Conservation (phyloP, 805 yeast genomes). For the Myxozyma lipomycoides region DNA sequence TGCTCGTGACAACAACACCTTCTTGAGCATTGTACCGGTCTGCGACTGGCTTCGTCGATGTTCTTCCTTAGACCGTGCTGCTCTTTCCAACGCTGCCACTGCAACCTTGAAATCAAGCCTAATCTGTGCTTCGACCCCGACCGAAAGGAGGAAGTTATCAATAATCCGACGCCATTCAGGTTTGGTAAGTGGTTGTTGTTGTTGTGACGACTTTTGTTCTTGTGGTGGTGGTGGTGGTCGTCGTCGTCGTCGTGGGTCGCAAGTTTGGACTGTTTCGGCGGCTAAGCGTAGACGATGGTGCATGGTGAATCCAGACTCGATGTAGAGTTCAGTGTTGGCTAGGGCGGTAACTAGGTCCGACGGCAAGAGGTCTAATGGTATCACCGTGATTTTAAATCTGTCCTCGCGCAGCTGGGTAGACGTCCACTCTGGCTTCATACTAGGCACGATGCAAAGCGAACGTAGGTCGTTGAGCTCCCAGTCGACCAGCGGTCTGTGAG, state of each 20-base stretch:
- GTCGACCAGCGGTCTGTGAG: constrained; percentile 58
- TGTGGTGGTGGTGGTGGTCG: neutral
- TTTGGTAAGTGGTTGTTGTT: constrained; percentile 38
- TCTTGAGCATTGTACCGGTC: neutral
- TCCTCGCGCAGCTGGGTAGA: constrained; percentile 30
- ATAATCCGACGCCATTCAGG: constrained; percentile 72
- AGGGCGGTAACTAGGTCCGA: constrained; percentile 46
- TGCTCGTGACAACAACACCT: neutral
- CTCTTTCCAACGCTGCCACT: constrained; percentile 14
- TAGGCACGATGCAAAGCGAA: constrained; percentile 55
- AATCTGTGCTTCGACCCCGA: constrained; percentile 70
- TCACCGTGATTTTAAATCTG: constrained; percentile 45
- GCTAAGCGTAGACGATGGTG: constrained; percentile 59
- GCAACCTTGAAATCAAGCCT: constrained; percentile 57
- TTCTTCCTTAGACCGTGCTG: constrained; percentile 22
- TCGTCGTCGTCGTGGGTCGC: constrained; percentile 40
- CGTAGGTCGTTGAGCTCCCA: constrained; percentile 72
- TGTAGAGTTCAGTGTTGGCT: constrained; percentile 59
- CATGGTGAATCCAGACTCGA: constrained; percentile 55
- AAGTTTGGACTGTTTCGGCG: constrained; percentile 48
- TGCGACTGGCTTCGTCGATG: neutral
- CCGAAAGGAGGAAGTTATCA: constrained; percentile 60
- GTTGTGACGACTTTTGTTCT: neutral
- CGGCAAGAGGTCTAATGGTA: constrained; percentile 55
- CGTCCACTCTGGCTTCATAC: constrained; percentile 54